Conservation (phyloP, 106 monocot species). For the Iris macrosiphon region DNA sequence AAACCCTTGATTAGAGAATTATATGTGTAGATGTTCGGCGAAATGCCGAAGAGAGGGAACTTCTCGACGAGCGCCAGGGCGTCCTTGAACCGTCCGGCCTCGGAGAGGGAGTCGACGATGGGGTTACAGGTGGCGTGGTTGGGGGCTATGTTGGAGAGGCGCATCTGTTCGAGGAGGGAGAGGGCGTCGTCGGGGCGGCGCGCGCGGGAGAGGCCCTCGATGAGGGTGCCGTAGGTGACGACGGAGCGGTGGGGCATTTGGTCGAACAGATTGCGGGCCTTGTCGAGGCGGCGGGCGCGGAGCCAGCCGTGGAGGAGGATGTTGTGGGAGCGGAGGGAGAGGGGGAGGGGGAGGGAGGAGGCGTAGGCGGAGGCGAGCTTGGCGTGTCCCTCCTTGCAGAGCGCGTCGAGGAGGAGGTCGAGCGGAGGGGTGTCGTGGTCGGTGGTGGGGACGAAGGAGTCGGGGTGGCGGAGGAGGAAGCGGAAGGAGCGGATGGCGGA, state of each 20-base stretch:
- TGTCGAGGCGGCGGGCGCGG: slow-evolving; percentile 32
- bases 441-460: slow-evolving; percentile 3
- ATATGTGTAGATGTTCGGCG: slow-evolving; percentile 67
- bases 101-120: slow-evolving; percentile 60
- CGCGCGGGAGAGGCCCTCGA: slow-evolving; percentile 71
- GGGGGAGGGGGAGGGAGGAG: slow-evolving; percentile 9
- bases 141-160: slow-evolving; percentile 22
- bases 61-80: slow-evolving; percentile 65
- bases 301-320: slow-evolving; percentile 78
- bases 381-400: slow-evolving; percentile 74
- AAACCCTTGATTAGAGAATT: slow-evolving; percentile 79
- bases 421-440: slow-evolving; percentile 15
- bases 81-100: slow-evolving; percentile 58
- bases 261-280: slow-evolving; percentile 45
- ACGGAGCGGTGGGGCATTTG: slow-evolving; percentile 38
- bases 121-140: slow-evolving; percentile 56
- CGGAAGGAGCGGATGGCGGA: slow-evolving; percentile 41
- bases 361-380: slow-evolving; percentile 29
- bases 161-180: slow-evolving; percentile 55
- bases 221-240: slow-evolving; percentile 64
- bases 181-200: slow-evolving; percentile 46
- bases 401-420: slow-evolving; percentile 55
- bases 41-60: slow-evolving; percentile 58
- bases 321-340: slow-evolving; percentile 45
- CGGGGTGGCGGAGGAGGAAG: slow-evolving; percentile 8